Evolutionary conservation across 164 flowering plant species (phyloP), one percentile per base, ranked within the genome.

Genomic region (Chimonanthus praecox): DNA sequence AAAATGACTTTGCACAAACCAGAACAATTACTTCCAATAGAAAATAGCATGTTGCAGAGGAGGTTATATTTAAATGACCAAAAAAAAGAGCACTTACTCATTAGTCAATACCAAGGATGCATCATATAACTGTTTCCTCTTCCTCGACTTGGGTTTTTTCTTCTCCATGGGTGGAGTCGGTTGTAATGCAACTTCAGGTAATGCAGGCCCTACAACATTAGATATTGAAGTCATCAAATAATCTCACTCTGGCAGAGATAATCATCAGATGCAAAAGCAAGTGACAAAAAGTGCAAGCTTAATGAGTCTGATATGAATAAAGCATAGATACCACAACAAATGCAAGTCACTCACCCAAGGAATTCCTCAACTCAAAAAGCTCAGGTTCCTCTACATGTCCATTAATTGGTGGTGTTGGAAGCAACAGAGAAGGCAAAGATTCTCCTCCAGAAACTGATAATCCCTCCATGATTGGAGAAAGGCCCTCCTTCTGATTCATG

Each of bases 71-170:
- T 33, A 33, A 54, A 10, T n/a, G 7, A 7, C 46, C 4, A 68
- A 10, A 11, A 33, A 66, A 66, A 67, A 44, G 49, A 49, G 77
- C 2, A 51, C 89, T 74, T 88, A 91, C 99, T 71, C 70, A 74
- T 94, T 96, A 2, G 80, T 67, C 71, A 96, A 78, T 64, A 90
- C 98, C 2, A 83, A 73, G 11, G 75, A 0, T 50, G 77, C 75
- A 80, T 94, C 97, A 80, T 75, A 87, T 11, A 63, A 69, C 45
- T 67, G 81, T 67, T 85, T 92, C 76, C 93, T 86, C 80, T 82
- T 92, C 78, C 88, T 82, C 71, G n/a, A 21, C 71, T 85, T 86
- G 45, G 75, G 70, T 66, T 73, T 76, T 49, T 80, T 84, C 74
- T 78, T 75, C 78, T 78, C 87, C 71, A 71, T 75, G 15, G 83